Evolutionary conservation across 345 rosid species (phyloP), one percentile per base, ranked within the genome.

Genomic region (Leavenworthia alabamica): DNA sequence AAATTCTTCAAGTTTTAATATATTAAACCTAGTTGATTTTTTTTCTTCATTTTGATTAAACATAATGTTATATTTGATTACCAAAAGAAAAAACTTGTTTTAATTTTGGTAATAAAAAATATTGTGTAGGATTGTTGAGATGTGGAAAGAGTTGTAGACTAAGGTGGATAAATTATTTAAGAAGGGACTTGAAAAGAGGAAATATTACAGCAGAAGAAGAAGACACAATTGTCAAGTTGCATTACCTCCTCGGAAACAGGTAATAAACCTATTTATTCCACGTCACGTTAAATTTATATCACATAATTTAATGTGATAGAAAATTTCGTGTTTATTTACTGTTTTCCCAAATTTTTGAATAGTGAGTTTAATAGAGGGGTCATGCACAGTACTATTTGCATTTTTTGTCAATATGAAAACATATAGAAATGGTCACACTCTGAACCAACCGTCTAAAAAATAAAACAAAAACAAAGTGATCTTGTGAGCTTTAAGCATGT

Each of bases 141-240:
- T 90, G 97, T 58, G 97, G 97, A 9, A 90, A 90, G 81, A 90
- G 97, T 33, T 90, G 97, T 64, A 81, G 97, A 68, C 71, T 90
- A 67, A 88, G 97, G 78, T 90, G 97, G 97, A 84, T 86, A 31
- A 90, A 90, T 64, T 88, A 90, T 70, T 71, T 90, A 57, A 90
- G 88, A 75, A 61, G 79, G 46, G 96, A 79, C 50, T 54, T 90
- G 72, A 90, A 86, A 76, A 85, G 89, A 81, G 97, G 97, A 15
- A 86, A 88, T 62, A 80, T 90, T 39, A 81, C 91, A n/a, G 12
- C 85, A 19, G 80, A 81, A 36, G 97, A 90, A 47, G 91, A 90
- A 70, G 82, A 82, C 15, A 79, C 69, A 74, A 88, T 90, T 37
- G 83, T 90, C 19, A 78, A 82, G 77, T 67, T 90, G 80, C 97